Conservation (phyloP, 148 eudicot genomes). For the Polygonum maritimum region DNA sequence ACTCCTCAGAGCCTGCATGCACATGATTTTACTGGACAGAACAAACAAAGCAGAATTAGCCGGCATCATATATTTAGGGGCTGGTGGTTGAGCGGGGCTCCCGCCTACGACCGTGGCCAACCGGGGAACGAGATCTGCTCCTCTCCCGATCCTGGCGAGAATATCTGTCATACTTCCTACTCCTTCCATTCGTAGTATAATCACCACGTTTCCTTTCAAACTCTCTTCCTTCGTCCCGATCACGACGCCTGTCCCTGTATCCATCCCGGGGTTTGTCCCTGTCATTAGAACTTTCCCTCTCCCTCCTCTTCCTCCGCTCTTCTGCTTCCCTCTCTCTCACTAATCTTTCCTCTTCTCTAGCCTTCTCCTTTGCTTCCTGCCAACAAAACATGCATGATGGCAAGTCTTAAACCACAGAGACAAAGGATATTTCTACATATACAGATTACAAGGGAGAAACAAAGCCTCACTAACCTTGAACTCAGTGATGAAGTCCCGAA, state of each 20-base stretch:
- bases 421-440: neutral
- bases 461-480: conserved; percentile 40
- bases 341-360: conserved; percentile 73
- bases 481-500: conserved; percentile 70
- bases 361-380: conserved; percentile 81
- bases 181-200: conserved; percentile 54
- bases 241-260: conserved; percentile 21
- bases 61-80: too few species aligned
- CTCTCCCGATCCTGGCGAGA: conserved; percentile 31
- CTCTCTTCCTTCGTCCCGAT: conserved; percentile 14
- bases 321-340: conserved; percentile 84
- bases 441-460: neutral
- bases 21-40: too few species aligned
- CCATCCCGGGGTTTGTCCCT: conserved; percentile 49
- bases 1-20: too few species aligned
- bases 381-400: neutral
- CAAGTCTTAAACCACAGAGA: neutral
- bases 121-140: conserved; percentile 73
- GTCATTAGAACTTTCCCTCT: conserved; percentile 65
- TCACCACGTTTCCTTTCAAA: conserved; percentile 14
- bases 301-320: conserved; percentile 61
- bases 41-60: too few species aligned
- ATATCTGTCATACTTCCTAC: conserved; percentile 40
- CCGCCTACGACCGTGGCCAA: conserved; percentile 50
- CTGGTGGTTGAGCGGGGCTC: conserved; percentile 9